Evolutionary conservation across 805 yeast species (phyloP).

Genomic region (Candida manassasensis): DNA sequence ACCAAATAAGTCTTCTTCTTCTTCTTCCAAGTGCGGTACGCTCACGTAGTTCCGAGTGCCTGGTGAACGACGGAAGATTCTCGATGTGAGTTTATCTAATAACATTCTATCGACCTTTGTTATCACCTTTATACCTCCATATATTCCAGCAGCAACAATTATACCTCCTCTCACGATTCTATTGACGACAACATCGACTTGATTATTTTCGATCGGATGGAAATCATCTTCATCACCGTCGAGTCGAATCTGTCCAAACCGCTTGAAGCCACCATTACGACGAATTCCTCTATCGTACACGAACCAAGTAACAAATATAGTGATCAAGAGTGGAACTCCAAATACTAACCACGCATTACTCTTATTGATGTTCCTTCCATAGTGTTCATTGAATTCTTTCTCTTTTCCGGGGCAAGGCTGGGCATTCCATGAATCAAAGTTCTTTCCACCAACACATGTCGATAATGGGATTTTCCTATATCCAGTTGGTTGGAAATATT

Average conservation of each 20-base stretch:
- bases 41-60: constrained; percentile 38
- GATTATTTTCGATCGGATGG: constrained; percentile 58
- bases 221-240: constrained; percentile 60
- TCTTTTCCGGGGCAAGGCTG: constrained; percentile 88
- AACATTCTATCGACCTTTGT: constrained; percentile 29
- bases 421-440: constrained; percentile 60
- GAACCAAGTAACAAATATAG: constrained; percentile 54
- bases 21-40: constrained; percentile 36
- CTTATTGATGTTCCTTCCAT: constrained; percentile 53
- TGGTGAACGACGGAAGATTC: constrained; percentile 32
- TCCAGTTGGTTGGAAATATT: constrained; percentile 87
- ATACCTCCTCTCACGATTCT: constrained; percentile 56
- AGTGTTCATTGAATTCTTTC: constrained; percentile 51
- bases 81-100: constrained; percentile 26
- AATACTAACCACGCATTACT: constrained; percentile 49
- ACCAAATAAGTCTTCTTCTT: constrained; percentile 40
- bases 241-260: constrained; percentile 82
- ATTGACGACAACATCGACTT: constrained; percentile 56
- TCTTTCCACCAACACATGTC: constrained; percentile 79
- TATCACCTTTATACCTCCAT: constrained; percentile 31
- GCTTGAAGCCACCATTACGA: constrained; percentile 67
- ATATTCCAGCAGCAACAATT: constrained; percentile 35
- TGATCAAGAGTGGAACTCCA: constrained; percentile 52
- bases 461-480: constrained; percentile 82
- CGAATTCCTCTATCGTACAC: constrained; percentile 79